Evolutionary conservation across 257 asterid genomes (phyloP), one percentile per base, ranked within the genome.

Genomic region (Perilla frutescens): DNA sequence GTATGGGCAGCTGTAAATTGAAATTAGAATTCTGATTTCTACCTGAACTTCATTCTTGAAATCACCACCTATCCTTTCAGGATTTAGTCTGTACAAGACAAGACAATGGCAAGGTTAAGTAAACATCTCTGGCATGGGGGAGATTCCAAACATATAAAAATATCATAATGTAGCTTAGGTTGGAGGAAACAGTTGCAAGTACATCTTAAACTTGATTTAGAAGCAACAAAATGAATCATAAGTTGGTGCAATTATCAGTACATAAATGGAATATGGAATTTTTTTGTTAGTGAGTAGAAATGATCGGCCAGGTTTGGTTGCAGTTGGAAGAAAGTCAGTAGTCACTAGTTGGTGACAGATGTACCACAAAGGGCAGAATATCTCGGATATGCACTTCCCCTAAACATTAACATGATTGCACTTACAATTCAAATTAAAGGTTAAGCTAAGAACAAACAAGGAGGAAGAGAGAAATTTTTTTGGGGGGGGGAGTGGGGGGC

Each of bases 61-160:
- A 78, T 92, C 98, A 80, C 98, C 98, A 13, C 96, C 98, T 61
- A 92, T 87, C 76, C 99, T 92, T 80, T 95, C 99, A 49, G 99
- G 99, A 77, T 95, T 95, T 71, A 92, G 80, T 81, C 99, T 95
- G 90, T 48, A 81, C 15, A 68, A 74, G 68, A 74, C 67, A 75
- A 71, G 31, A 81, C 43, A 78, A 75, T 39, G 74, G 9, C 41
- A 55, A 71, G 43, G 4, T 47, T 40, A 67, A 66, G 37, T 10
- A 20, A 15, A 32, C 53, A 36, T 49, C 15, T 34, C 31, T 47
- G 51, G 11, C n/a, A 9, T 10, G n/a, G 51, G 9, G 51, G 51
- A 10, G 15, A 20, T 8, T 32, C 44, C 8, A 53, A 14, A 53
- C 29, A 3, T 37, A 37, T 37, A 12, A 12, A 47, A 47, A 47